Base-by-base conservation (phyloP, 2,329 filamentous ascomycete genomes). In the Colletotrichum eleusines region DNA sequence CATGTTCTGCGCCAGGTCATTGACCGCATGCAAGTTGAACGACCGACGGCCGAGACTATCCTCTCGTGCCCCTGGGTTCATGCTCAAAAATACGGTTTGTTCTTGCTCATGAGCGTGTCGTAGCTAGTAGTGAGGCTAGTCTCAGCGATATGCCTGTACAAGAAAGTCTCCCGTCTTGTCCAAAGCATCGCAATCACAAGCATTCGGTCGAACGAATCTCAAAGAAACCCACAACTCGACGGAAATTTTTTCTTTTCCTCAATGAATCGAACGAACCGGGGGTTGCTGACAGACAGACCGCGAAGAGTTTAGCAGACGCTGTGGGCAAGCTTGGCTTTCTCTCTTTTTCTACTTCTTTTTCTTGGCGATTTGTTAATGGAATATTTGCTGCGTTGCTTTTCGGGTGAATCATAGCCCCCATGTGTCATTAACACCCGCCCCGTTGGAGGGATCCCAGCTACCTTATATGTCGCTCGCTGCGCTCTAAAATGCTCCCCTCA, bases 351-450 rank as follows among this genome's bases (percentile, higher is more conserved):
- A 1, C 16, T 8, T 8, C 20, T n/a, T 44, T 44, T 44, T 44
- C 8, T 44, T 44, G 6, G 55, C 20, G 44, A n/a, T 51, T 62
- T 51, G 14, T 44, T 48, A 44, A 48, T 38, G 33, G 16, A 50
- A 60, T 23, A 5, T 64, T 69, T 38, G 46, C 20, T 48, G 28
- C 42, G 11, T 60, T 69, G 69, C 54, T 69, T 61, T 65, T 69
- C 42, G 31, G 55, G 54, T 31, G 48, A 40, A 53, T 55, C 54
- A 59, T 64, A 53, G 33, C 18, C 68, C 60, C 68, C 63, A 33
- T 51, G 35, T 66, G 63, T 65, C 62, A 65, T 59, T 54, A 53
- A 51, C 53, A 31, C 48, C 58, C 12, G 28, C 26, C 16, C 35
- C 44, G n/a, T 46, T 23, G 44, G 1, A 46, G 20, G 44, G 51